Evolutionary conservation across 2,329 filamentous ascomycete genomes (phyloP).

Genomic region (Fusarium albidum): DNA sequence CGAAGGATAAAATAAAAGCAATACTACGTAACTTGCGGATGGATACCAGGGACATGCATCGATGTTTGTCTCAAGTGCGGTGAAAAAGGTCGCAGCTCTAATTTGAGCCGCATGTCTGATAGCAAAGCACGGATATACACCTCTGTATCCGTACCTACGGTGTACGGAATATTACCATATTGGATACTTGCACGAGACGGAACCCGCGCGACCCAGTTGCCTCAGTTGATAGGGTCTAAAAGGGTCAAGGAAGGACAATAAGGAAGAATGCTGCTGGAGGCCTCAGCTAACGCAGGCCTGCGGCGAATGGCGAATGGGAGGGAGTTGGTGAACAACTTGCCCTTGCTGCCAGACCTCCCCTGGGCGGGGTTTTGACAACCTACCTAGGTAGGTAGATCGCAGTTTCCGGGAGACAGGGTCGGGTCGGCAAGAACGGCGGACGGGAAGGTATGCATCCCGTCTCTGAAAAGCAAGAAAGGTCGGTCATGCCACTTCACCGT

Average conservation of each 20-base stretch:
- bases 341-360: conserved; percentile 23
- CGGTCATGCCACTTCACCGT: conserved; percentile 34
- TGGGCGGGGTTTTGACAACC: conserved; percentile 13
- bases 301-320: background rate
- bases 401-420: conserved; percentile 7
- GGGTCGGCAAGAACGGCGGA: background rate
- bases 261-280: conserved; percentile 19
- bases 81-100: too few relatives aligned
- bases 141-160: too few relatives aligned
- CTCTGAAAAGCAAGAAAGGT: conserved; percentile 13
- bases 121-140: too few relatives aligned
- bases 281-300: conserved; percentile 15
- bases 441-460: conserved; percentile 8
- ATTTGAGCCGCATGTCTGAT: too few relatives aligned
- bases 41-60: too few relatives aligned
- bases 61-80: too few relatives aligned
- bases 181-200: too few relatives aligned
- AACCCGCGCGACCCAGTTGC: conserved; percentile 10
- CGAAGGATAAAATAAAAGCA: background rate
- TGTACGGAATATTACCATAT: too few relatives aligned
- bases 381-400: conserved; percentile 6
- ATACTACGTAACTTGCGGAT: too few relatives aligned
- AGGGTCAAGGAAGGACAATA: too few relatives aligned
- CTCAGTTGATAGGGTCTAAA: too few relatives aligned
- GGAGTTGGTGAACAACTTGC: conserved; percentile 4